Evolutionary conservation across 805 yeast genomes (phyloP), one percentile per base, ranked within the genome.

Genomic region (Isabelozyma pseudorhagii): DNA sequence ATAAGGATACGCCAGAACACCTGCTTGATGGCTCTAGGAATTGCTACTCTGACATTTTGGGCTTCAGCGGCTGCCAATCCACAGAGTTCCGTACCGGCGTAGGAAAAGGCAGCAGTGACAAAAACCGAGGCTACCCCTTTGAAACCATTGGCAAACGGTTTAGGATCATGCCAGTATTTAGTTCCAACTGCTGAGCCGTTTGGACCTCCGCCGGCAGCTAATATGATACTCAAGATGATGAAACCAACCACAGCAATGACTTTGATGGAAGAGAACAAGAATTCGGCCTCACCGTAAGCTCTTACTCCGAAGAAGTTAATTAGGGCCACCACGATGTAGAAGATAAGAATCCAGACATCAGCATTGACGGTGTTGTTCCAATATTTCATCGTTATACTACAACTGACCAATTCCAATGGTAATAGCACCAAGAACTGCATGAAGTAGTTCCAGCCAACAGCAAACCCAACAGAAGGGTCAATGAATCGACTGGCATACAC

Each of bases 21-120:
- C 69, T 88, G 92, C 67, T 87, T 87, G 51, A 85, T 81, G 41
- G 93, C 92, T 46, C 78, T 76, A 38, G 93, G 94, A 48, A 87
- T 76, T 2, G 87, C 68, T 48, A 73, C 74, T 57, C 85, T 73
- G 43, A 94, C 93, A 64, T 86, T 80, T 36, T 68, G 78, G 21
- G 89, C 76, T 66, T 88, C 96, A 8, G 92, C 92, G 31, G 92
- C 87, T 9, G 91, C 87, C 40, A 87, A 74, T 46, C 90, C 89
- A 39, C 81, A 80, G 56, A 87, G 72, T 67, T 87, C 94, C 14
- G 89, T 79, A 51, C 93, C 93, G 40, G 87, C 81, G 61, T 82
- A 88, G 9, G 89, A 79, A 64, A 86, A 88, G 0, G 92, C 89
- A 13, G 93, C 90, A 38, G 87, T 82, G 45, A 86, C 85, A 53